phyloP scores from a whole-genome alignment of 2,329 filamentous ascomycete species.

The Fusarium avenaceum region DNA sequence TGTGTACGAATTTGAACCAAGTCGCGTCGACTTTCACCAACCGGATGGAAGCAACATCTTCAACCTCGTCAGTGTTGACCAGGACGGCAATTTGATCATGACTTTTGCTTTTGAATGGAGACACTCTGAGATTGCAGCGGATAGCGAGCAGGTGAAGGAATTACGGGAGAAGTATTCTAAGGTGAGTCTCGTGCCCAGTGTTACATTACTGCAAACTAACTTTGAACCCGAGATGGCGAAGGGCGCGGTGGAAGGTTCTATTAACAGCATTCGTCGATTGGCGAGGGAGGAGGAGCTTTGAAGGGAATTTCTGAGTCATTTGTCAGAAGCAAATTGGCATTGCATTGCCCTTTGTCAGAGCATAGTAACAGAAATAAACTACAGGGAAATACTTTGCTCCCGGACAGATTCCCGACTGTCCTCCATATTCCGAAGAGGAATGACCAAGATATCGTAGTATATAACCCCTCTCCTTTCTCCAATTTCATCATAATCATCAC shows the following conservation, averaged over 20 bases:
- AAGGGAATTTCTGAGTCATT: background rate
- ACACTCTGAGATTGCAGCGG: slow-evolving; percentile 48
- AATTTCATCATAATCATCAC: background rate
- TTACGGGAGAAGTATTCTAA: slow-evolving; percentile 44
- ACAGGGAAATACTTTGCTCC: slow-evolving; percentile 2
- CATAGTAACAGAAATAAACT: background rate
- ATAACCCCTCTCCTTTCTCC: background rate
- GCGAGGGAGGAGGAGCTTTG: slow-evolving; percentile 24
- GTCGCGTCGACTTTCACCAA: slow-evolving; percentile 53
- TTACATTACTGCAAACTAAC: rapidly evolving
- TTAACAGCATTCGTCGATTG: slow-evolving; percentile 33
- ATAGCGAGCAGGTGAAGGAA: slow-evolving; percentile 46
- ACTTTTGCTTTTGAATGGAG: slow-evolving; percentile 56
- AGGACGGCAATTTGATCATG: slow-evolving; percentile 51
- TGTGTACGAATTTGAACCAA: slow-evolving; percentile 52
- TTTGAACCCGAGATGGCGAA: slow-evolving; percentile 22
- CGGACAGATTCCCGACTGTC: background rate
- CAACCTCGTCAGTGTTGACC: slow-evolving; percentile 52
- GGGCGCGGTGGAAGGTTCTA: slow-evolving; percentile 33
- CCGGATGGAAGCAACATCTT: slow-evolving; percentile 54
- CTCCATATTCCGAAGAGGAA: background rate
- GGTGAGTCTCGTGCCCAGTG: slow-evolving; percentile 10
- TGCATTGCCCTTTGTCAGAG: background rate
- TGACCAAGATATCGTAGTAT: slow-evolving; percentile 20
- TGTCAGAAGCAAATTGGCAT: too few relatives aligned